Evolutionary conservation across 345 rosid genomes (phyloP).

Genomic region (Eucalyptus rudis): DNA sequence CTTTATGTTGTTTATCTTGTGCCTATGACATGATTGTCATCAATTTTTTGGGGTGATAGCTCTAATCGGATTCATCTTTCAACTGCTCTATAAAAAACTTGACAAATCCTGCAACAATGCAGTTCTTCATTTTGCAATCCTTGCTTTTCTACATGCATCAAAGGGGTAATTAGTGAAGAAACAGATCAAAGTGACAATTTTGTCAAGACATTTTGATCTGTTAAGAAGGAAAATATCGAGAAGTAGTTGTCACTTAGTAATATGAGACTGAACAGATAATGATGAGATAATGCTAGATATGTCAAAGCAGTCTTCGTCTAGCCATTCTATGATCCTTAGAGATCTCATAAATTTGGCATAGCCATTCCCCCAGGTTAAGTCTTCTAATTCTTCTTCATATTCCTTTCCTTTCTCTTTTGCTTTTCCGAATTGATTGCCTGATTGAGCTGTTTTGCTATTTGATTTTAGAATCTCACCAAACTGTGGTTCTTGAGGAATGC

Average conservation of each 20-base stretch:
- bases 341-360: background rate
- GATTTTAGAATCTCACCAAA: constrained; percentile 62
- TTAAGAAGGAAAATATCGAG: background rate
- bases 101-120: background rate
- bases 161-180: background rate
- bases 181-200: background rate
- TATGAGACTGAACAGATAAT: background rate
- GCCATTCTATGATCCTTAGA: background rate
- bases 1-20: background rate
- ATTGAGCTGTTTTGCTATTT: background rate
- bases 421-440: background rate
- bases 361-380: constrained; percentile 35
- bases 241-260: background rate
- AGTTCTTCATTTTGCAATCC: background rate
- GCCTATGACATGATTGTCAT: background rate
- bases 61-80: background rate
- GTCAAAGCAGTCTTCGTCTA: background rate
- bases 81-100: background rate
- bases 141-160: background rate
- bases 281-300: background rate
- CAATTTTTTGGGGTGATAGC: background rate
- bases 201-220: background rate
- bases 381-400: background rate
- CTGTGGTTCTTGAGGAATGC: constrained; percentile 68
- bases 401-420: background rate